phyloP scores from a whole-genome alignment of 371 early-diverging fungal species.

The Haplosporangium sp. region DNA sequence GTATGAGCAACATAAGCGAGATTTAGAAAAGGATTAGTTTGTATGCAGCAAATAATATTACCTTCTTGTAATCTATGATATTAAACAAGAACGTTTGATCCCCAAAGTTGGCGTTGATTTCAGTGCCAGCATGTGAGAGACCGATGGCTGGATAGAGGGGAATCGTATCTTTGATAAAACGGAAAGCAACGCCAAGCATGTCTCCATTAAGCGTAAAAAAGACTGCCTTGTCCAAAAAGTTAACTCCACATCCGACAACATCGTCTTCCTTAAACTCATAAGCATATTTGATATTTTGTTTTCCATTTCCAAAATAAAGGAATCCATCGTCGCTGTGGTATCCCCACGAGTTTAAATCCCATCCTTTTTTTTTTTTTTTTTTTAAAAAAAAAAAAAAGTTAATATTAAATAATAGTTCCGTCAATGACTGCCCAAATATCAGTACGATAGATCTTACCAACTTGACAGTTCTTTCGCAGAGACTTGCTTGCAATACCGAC shows the following conservation, averaged over 20 bases:
- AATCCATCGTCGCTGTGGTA: slow-evolving; percentile 48
- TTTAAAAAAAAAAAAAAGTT: not conserved
- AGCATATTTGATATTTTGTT: slow-evolving; percentile 39
- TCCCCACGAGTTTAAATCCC: slow-evolving; percentile 55
- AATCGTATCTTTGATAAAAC: slow-evolving; percentile 45
- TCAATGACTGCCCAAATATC: not conserved
- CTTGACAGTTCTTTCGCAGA: slow-evolving; percentile 54
- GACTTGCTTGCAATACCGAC: slow-evolving; percentile 47
- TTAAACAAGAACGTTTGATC: slow-evolving; percentile 50
- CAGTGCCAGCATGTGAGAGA: slow-evolving; percentile 48
- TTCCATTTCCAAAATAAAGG: slow-evolving; percentile 50
- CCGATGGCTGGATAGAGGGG: slow-evolving; percentile 51
- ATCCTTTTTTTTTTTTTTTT: slow-evolving; percentile 27
- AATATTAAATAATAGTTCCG: not conserved
- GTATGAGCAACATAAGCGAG: not conserved
- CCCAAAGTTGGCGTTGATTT: slow-evolving; percentile 55
- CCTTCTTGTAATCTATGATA: slow-evolving; percentile 54
- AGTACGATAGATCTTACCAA: slow-evolving; percentile 21
- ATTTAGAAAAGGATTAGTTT: not conserved
- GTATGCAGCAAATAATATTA: not conserved
- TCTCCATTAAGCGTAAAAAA: slow-evolving; percentile 53
- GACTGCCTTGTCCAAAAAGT: slow-evolving; percentile 40
- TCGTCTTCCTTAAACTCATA: slow-evolving; percentile 33
- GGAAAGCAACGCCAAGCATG: slow-evolving; percentile 48
- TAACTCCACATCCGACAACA: slow-evolving; percentile 51